These are phyloP conservation scores for Hypocrella siamensis DNA, from an alignment of 2,329 filamentous ascomycete species.

Conservation along the genomic window DNA sequence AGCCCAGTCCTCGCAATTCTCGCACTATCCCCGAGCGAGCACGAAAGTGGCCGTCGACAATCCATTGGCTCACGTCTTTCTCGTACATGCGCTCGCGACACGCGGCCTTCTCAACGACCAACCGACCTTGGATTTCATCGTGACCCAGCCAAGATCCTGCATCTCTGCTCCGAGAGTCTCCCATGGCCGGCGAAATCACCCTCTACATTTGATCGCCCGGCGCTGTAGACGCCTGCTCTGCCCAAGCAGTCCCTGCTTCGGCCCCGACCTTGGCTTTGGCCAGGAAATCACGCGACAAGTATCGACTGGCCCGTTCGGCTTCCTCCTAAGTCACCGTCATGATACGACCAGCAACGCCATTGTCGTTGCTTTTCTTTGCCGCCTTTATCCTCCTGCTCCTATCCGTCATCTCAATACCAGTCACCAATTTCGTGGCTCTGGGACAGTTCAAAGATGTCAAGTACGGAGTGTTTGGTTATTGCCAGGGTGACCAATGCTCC, in stretches of 20 bases:
- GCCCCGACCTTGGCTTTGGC: background rate
- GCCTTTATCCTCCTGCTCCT: slow-evolving; percentile 78
- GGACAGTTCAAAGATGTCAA: slow-evolving; percentile 60
- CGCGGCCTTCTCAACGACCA: too few species aligned
- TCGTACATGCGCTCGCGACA: too few species aligned
- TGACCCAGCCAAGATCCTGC: too few species aligned
- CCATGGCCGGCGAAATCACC: slow-evolving; percentile 2
- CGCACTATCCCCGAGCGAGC: too few species aligned
- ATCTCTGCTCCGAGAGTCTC: background rate
- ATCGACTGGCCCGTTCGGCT: too few species aligned
- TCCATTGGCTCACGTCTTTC: too few species aligned
- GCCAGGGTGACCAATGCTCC: slow-evolving; percentile 51
- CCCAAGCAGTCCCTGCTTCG: too few species aligned
- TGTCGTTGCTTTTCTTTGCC: slow-evolving; percentile 69
- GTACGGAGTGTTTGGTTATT: slow-evolving; percentile 91
- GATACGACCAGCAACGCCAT: slow-evolving; percentile 82
- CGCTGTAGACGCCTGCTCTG: slow-evolving; percentile 1
- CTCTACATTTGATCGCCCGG: slow-evolving; percentile 1
- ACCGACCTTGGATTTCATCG: too few species aligned
- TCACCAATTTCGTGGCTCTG: slow-evolving; percentile 73
- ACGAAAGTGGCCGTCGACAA: too few species aligned
- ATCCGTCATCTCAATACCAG: slow-evolving; percentile 78
- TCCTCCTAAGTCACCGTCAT: slow-evolving; percentile 50
- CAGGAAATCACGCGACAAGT: too few species aligned
- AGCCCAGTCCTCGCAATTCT: too few species aligned